phyloP scores from a whole-genome alignment of 352 stramenopile species.

The Phytophthora ramorum region DNA sequence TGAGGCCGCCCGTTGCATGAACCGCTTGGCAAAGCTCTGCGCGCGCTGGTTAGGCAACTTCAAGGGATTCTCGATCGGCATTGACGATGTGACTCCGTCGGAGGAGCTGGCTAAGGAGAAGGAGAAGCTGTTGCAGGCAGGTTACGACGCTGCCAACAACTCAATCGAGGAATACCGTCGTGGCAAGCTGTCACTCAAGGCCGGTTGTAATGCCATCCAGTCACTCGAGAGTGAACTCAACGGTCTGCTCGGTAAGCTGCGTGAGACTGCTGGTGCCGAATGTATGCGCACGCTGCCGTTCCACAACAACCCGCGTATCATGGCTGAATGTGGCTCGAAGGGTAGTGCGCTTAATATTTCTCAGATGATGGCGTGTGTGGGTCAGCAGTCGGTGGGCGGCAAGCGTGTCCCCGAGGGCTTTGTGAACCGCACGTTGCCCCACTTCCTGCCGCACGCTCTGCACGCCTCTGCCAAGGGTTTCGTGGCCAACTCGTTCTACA shows the following conservation, averaged over 20 bases:
- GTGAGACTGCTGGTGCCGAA: conserved; percentile 97
- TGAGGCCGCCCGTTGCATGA: conserved; percentile 97
- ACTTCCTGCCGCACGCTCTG: conserved; percentile 95
- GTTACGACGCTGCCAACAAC: conserved; percentile 88
- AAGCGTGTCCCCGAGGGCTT: conserved; percentile 99
- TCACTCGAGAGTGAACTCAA: conserved; percentile 99
- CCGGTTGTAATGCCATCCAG: conserved; percentile 97
- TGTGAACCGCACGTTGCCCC: conserved; percentile 97
- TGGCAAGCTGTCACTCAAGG: conserved; percentile 94
- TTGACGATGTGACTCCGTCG: conserved; percentile 99
- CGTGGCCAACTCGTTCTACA: conserved; percentile 99
- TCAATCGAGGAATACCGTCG: conserved; percentile 95
- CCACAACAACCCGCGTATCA: conserved; percentile 97
- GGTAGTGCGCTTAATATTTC: conserved; percentile 99
- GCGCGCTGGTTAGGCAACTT: conserved; percentile 97
- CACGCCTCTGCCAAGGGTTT: conserved; percentile 99
- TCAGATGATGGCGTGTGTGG: conserved; percentile 99
- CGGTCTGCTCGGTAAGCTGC: conserved; percentile 97
- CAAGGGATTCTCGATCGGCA: conserved; percentile 98
- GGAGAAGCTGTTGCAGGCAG: conserved; percentile 91
- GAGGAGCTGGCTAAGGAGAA: conserved; percentile 95
- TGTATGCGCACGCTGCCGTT: conserved; percentile 98
- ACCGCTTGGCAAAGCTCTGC: conserved; percentile 98
- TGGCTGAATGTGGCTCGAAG: conserved; percentile 99
- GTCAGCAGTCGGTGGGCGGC: conserved; percentile 98